Conservation (phyloP, 495 filamentous ascomycete species). For the Astrocystis sublimbata region DNA sequence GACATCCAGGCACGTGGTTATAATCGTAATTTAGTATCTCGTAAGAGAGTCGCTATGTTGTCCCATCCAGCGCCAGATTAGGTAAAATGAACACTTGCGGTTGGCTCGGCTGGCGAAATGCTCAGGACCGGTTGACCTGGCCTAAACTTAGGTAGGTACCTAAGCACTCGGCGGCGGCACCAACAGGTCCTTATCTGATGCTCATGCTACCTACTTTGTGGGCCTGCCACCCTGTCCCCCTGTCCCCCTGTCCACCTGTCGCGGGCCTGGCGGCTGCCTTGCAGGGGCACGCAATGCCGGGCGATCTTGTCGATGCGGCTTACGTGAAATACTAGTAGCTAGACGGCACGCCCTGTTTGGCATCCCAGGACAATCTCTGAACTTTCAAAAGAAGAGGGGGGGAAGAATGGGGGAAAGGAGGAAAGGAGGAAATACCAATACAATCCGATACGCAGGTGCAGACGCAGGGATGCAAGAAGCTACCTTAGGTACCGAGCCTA, state of each 20-base stretch:
- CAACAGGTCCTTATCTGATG: slow-evolving; percentile 9
- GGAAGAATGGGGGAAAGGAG: no score
- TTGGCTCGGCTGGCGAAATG: slow-evolving; percentile 25
- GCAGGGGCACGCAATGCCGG: slow-evolving; percentile 11
- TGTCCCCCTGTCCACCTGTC: not conserved
- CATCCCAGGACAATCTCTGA: not conserved
- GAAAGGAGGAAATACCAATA: no score
- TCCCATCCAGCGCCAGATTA: slow-evolving; percentile 32
- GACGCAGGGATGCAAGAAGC: no score
- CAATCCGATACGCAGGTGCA: no score
- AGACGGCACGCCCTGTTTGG: no score
- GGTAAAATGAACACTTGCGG: slow-evolving; percentile 36
- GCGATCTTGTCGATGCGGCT: slow-evolving; percentile 11
- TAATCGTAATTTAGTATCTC: slow-evolving; percentile 2
- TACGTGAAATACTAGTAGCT: not conserved
- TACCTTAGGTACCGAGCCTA: no score
- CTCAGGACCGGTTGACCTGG: not conserved
- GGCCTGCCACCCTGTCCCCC: not conserved
- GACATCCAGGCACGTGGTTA: slow-evolving; percentile 7
- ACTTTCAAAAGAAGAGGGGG: not conserved
- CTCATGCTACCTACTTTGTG: no score
- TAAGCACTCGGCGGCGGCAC: no score
- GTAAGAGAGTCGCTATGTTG: not conserved
- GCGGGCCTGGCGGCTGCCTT: slow-evolving; percentile 12
- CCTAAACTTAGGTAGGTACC: not conserved